Base-by-base conservation (phyloP, 352 stramenopile genomes). In the Peronospora belbahrii region DNA sequence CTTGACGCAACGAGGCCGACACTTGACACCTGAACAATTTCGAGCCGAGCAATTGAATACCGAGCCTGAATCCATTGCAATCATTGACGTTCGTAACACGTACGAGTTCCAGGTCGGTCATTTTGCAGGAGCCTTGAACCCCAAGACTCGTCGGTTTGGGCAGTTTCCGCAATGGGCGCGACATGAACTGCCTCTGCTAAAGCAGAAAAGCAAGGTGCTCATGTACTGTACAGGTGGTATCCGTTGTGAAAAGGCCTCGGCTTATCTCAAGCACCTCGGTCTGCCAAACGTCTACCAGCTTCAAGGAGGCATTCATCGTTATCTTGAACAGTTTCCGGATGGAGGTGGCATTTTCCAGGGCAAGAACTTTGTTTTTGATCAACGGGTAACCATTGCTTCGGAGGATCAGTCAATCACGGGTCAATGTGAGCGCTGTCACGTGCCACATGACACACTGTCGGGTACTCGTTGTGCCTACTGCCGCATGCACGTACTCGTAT, bases 191-290 rank as follows among this genome's bases (percentile, higher is more conserved):
- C 67, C 74, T 1, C 52, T 48, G 28, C 49, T 93, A 15, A 59
- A 83, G 48, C 46, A 70, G 41, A 85, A 88, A 40, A 59, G 78
- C 37, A 81, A 80, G 45, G 79, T 93, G 48, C 62, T 93, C 63
- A 89, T 93, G 81, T 92, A 89, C 56, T 92, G 81, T 64, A 92
- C 81, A 0, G 81, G 81, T 23, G 81, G 81, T 48, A 83, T 92
- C 37, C 81, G 81, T 10, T 92, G 81, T 20, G 81, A 93, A 51
- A 93, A 93, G 50, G 81, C 81, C 9, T 87, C 78, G 30, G 77
- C 77, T 25, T 86, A 81, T 53, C 69, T 93, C 17, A 68, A 72
- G 32, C 70, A 88, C 27, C 54, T 88, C 15, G 81, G 81, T 1
- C 52, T 90, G 0, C 36, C 52, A 30, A 77, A 83, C 17, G 81